phyloP scores from a whole-genome alignment of 225 moss, liverwort and hornwort genomes.

The Polytrichum formosum region DNA sequence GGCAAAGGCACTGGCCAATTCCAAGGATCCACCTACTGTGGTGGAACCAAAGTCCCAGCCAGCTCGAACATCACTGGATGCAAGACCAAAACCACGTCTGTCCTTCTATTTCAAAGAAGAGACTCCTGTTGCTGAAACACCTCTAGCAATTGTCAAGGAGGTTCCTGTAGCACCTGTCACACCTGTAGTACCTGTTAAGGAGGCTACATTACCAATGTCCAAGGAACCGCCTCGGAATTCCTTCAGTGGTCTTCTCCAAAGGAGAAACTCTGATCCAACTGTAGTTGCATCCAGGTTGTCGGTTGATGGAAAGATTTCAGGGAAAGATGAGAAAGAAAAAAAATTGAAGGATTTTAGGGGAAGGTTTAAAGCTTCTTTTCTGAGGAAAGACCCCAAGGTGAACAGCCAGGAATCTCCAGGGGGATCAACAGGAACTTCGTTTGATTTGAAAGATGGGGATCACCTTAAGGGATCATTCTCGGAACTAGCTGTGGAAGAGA shows the following conservation, averaged over 20 bases:
- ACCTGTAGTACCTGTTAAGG: conserved; percentile 12
- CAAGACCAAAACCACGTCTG: conserved; percentile 29
- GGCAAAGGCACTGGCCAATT: conserved; percentile 15
- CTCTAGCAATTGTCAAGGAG: neutral
- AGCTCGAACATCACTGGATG: conserved; percentile 32
- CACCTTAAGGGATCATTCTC: conserved; percentile 7
- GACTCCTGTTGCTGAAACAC: conserved; percentile 6
- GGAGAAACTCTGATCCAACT: conserved; percentile 25
- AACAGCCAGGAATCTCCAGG: conserved; percentile 28
- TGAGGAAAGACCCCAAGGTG: conserved; percentile 22
- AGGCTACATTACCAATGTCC: conserved; percentile 3
- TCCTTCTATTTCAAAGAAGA: conserved; percentile 43
- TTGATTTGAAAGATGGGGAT: conserved; percentile 17
- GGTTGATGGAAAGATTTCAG: conserved; percentile 26
- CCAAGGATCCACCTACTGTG: conserved; percentile 15
- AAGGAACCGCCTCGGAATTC: conserved; percentile 22
- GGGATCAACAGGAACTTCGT: conserved; percentile 12
- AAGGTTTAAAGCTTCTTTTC: conserved; percentile 34
- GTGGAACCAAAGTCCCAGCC: conserved; percentile 20
- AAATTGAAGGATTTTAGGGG: conserved; percentile 33
- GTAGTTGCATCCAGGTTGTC: conserved; percentile 15
- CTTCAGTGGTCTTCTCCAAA: conserved; percentile 18
- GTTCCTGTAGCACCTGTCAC: neutral
- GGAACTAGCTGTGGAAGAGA: conserved; percentile 15
- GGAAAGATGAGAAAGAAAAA: conserved; percentile 28